Conservation (phyloP, 306 rosid genomes). For the Adenanthera pavonina region DNA sequence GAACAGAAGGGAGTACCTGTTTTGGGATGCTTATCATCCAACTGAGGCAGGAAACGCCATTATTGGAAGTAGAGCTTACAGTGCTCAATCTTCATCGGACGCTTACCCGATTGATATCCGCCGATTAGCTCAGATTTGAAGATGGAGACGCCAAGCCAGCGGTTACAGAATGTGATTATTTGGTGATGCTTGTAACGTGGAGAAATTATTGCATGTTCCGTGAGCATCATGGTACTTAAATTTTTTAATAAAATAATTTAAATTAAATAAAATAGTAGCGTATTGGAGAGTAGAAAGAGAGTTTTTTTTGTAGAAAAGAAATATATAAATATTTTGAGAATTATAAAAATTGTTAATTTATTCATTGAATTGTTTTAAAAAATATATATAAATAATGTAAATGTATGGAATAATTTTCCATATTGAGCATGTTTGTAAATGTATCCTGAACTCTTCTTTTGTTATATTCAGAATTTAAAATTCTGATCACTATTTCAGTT, state of each 20-base stretch:
- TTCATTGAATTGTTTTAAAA: no score
- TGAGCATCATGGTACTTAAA: not conserved
- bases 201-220: not conserved
- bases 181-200: not conserved
- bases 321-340: no score
- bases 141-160: not conserved
- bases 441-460: no score
- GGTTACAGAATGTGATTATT: not conserved
- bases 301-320: no score
- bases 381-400: no score
- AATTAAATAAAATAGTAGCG: no score
- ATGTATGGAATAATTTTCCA: no score
- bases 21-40: conserved; percentile 98
- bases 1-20: conserved; percentile 61
- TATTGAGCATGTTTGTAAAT: no score
- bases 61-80: conserved; percentile 69
- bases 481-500: no score
- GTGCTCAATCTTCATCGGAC: conserved; percentile 71
- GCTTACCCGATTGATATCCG: conserved; percentile 85
- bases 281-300: no score
- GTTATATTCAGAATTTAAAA: no score
- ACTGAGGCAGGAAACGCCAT: conserved; percentile 71
- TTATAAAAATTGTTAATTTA: no score
- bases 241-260: not conserved
- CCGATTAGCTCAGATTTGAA: conserved; percentile 66